These are phyloP conservation scores for Yamadazyma buinensis DNA, from an alignment of 1,139 yeast species.

Conservation along the genomic window DNA sequence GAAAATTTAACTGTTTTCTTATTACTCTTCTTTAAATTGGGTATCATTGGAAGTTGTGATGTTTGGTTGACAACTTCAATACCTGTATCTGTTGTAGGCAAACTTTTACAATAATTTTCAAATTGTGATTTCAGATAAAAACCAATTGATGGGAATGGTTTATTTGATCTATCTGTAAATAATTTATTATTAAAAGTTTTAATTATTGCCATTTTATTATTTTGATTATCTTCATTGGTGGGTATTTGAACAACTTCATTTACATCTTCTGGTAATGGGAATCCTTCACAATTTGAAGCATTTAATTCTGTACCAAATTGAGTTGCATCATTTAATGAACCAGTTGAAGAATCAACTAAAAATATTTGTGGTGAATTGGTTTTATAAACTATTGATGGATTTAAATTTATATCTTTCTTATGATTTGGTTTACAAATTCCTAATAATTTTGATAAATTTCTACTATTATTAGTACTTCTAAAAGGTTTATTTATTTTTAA, in stretches of 20 bases:
- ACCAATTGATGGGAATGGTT: slow-evolving; percentile 15
- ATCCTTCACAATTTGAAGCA: slow-evolving; percentile 58
- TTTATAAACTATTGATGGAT: slow-evolving; percentile 40
- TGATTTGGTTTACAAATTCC: slow-evolving; percentile 45
- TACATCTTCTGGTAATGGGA: slow-evolving; percentile 57
- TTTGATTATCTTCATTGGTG: slow-evolving; percentile 38
- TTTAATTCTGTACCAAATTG: slow-evolving; percentile 74
- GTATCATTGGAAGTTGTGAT: slow-evolving; percentile 1
- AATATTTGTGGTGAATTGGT: slow-evolving; percentile 34
- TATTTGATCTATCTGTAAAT: not conserved
- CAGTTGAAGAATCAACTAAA: slow-evolving; percentile 66
- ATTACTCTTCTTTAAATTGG: slow-evolving; percentile 3
- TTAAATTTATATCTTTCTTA: slow-evolving; percentile 22
- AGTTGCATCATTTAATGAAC: slow-evolving; percentile 65
- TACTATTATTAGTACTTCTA: not conserved
- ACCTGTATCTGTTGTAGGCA: slow-evolving; percentile 11
- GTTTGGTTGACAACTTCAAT: slow-evolving; percentile 15
- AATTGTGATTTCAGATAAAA: slow-evolving; percentile 32
- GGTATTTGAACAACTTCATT: slow-evolving; percentile 68
- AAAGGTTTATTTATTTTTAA: slow-evolving; percentile 11
- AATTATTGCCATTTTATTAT: slow-evolving; percentile 52
- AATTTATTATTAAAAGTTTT: slow-evolving; percentile 35
- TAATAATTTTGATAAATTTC: slow-evolving; percentile 5
- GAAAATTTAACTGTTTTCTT: slow-evolving; percentile 1
- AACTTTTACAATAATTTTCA: slow-evolving; percentile 19